phyloP scores from a whole-genome alignment of 768 basidiomycete species.

The Trametes coccinea region DNA sequence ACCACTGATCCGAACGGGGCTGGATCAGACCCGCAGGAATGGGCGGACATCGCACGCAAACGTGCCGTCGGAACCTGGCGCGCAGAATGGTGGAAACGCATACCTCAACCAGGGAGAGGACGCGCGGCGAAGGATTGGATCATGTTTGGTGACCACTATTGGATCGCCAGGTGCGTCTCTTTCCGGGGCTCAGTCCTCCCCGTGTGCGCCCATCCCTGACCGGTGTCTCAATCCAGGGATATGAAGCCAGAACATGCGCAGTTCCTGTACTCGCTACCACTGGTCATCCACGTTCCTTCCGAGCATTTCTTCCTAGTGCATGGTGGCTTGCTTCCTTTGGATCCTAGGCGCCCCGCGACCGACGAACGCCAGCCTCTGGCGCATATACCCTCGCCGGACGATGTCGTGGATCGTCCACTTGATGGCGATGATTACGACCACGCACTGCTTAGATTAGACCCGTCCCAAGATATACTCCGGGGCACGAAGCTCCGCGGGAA shows the following conservation, averaged over 20 bases:
- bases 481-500: background rate
- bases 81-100: constrained; percentile 34
- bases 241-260: constrained; percentile 62
- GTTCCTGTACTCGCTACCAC: constrained; percentile 77
- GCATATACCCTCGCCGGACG: constrained; percentile 46
- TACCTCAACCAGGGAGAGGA: constrained; percentile 30
- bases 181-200: background rate
- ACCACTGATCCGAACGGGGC: constrained; percentile 33
- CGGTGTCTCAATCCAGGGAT: constrained; percentile 32
- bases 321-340: constrained; percentile 75
- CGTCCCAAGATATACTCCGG: constrained; percentile 9
- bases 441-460: background rate
- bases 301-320: constrained; percentile 81
- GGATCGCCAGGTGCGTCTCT: constrained; percentile 56
- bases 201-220: constrained; percentile 8
- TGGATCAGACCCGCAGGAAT: constrained; percentile 39
- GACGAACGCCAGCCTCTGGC: constrained; percentile 71
- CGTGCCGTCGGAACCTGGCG: constrained; percentile 30
- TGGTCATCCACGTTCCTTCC: constrained; percentile 71
- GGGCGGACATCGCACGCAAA: constrained; percentile 39
- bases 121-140: constrained; percentile 55
- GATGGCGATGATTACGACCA: constrained; percentile 14
- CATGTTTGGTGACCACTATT: constrained; percentile 76
- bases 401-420: background rate
- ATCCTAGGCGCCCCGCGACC: constrained; percentile 54